These are phyloP conservation scores for Celoporthe dispersa DNA, from an alignment of 2,329 filamentous ascomycete genomes.

Conservation along the genomic window DNA sequence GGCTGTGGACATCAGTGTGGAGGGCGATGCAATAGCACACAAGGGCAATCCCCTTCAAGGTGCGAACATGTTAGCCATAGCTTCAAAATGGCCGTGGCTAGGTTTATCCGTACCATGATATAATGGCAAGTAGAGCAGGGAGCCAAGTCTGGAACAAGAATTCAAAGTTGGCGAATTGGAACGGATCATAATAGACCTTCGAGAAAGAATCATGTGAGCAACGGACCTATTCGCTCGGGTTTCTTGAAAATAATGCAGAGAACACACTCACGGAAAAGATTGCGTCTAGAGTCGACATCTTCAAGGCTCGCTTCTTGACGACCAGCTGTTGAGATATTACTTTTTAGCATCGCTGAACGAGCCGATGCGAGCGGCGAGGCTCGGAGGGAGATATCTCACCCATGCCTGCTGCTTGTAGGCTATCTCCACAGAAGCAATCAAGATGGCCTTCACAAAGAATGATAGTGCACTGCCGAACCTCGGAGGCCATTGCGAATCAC, in stretches of 20 bases:
- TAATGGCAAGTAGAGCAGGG: conserved; percentile 13
- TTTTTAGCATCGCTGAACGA: neutral
- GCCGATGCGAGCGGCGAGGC: too few relatives aligned
- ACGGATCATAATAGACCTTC: conserved; percentile 19
- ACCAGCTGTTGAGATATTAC: conserved; percentile 16
- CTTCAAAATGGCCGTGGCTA: too few relatives aligned
- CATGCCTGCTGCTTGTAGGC: conserved; percentile 31
- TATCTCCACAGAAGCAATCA: conserved; percentile 26
- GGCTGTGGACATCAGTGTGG: conserved; percentile 22
- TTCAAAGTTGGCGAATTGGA: conserved; percentile 19
- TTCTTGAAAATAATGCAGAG: neutral
- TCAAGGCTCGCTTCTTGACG: conserved; percentile 25
- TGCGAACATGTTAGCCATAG: neutral
- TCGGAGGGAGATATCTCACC: conserved; percentile 7
- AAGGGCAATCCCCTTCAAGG: conserved; percentile 24
- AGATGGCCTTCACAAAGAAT: conserved; percentile 28
- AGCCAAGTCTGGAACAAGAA: conserved; percentile 17
- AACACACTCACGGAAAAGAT: conserved; percentile 27
- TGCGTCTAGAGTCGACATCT: conserved; percentile 26
- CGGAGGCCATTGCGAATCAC: conserved; percentile 27
- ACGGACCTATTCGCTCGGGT: too few relatives aligned
- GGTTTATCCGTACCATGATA: neutral
- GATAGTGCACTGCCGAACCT: conserved; percentile 29
- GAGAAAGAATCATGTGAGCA: neutral
- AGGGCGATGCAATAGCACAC: conserved; percentile 30